Conservation (phyloP, 352 stramenopile species). For the Pythium angustatum region DNA sequence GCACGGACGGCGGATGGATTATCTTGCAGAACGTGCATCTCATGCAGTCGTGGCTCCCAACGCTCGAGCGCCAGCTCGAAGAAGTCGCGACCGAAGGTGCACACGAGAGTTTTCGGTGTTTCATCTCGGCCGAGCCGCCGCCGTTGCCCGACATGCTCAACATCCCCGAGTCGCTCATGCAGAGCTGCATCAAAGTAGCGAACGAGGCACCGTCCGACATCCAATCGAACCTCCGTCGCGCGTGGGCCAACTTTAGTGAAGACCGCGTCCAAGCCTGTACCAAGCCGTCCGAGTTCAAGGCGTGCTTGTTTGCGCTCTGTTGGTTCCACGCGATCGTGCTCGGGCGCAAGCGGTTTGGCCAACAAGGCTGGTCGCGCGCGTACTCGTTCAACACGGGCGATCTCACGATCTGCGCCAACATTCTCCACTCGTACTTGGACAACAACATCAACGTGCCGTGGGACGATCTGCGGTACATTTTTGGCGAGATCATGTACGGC, state of each 20-base stretch:
- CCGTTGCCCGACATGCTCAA: constrained; percentile 94
- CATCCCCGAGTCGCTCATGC: constrained; percentile 95
- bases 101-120: constrained; percentile 95
- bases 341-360: constrained; percentile 89
- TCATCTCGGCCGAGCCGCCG: constrained; percentile 94
- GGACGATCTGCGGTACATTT: constrained; percentile 96
- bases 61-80: constrained; percentile 92
- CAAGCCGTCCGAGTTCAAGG: constrained; percentile 92
- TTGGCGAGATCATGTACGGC: constrained; percentile 97
- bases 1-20: constrained; percentile 93
- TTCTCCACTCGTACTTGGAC: constrained; percentile 93
- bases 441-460: constrained; percentile 91
- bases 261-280: constrained; percentile 86
- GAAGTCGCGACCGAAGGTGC: constrained; percentile 85
- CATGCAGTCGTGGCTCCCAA: constrained; percentile 96
- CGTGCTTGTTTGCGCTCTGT: constrained; percentile 93
- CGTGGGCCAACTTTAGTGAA: constrained; percentile 94
- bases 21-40: constrained; percentile 96
- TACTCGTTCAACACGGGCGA: constrained; percentile 97
- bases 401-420: constrained; percentile 94
- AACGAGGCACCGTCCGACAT: constrained; percentile 96
- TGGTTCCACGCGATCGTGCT: constrained; percentile 97
- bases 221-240: constrained; percentile 92
- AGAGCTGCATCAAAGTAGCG: constrained; percentile 95
- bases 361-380: constrained; percentile 93